These are phyloP conservation scores for Wickerhamiella cacticola DNA, from an alignment of 805 yeast species.

Conservation along the genomic window DNA sequence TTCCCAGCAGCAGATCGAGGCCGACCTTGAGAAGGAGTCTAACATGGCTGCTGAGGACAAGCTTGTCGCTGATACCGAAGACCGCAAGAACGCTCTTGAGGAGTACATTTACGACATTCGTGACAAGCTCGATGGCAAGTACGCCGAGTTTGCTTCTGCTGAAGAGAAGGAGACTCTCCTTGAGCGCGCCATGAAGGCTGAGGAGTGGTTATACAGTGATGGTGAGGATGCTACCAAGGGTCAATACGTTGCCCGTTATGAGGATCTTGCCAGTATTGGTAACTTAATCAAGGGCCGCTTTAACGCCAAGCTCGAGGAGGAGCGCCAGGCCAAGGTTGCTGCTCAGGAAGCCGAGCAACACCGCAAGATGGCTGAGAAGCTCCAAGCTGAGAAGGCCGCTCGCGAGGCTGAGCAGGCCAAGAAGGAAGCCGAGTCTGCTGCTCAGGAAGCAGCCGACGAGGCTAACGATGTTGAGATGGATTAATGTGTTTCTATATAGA, in stretches of 20 bases:
- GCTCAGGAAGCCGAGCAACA: constrained; percentile 80
- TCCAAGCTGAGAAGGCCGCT: constrained; percentile 67
- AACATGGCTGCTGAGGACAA: constrained; percentile 81
- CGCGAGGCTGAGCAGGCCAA: constrained; percentile 30
- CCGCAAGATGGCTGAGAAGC: constrained; percentile 70
- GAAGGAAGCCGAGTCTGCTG: constrained; percentile 32
- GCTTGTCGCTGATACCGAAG: constrained; percentile 96
- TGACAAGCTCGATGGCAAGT: constrained; percentile 89
- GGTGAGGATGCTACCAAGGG: constrained; percentile 96
- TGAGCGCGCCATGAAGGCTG: constrained; percentile 67
- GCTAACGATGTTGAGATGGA: constrained; percentile 24
- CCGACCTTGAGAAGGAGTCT: constrained; percentile 68
- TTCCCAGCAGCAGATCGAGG: constrained; percentile 51
- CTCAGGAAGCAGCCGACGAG: constrained; percentile 22
- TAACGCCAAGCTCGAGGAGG: constrained; percentile 87
- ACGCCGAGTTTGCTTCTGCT: constrained; percentile 76
- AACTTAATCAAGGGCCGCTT: constrained; percentile 93
- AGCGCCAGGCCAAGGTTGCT: constrained; percentile 74
- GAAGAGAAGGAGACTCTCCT: constrained; percentile 75
- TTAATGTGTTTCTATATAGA: constrained; percentile 4
- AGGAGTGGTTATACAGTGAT: constrained; percentile 97
- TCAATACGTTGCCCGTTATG: constrained; percentile 93
- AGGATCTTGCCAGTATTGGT: constrained; percentile 90
- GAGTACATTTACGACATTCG: constrained; percentile 97
- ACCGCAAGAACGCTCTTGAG: constrained; percentile 94